Evolutionary conservation across 805 yeast genomes (phyloP).

Genomic region (Kuraishia ogatae): DNA sequence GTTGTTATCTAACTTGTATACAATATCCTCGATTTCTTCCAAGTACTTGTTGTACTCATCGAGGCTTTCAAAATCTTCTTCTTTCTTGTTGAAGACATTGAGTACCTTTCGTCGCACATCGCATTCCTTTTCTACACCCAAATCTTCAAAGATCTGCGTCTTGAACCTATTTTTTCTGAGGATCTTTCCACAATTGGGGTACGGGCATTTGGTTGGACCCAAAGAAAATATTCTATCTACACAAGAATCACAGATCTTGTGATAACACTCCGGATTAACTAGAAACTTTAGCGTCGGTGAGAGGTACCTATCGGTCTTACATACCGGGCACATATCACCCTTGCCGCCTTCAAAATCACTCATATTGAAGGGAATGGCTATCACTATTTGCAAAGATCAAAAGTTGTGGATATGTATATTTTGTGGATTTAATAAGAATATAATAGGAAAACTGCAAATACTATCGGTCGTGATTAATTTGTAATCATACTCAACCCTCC

Average conservation of each 20-base stretch:
- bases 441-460: too few relatives aligned
- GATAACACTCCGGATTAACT: constrained; percentile 96
- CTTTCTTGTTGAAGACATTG: constrained; percentile 71
- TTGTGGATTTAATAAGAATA: too few relatives aligned
- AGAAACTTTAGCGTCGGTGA: constrained; percentile 90
- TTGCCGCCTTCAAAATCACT: background rate
- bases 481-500: too few relatives aligned
- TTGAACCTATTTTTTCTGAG: constrained; percentile 85
- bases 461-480: too few relatives aligned
- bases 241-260: constrained; percentile 93
- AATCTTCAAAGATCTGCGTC: constrained; percentile 87
- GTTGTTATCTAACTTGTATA: constrained; percentile 67
- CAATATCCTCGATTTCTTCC: constrained; percentile 74
- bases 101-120: constrained; percentile 78
- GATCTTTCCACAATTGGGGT: constrained; percentile 81
- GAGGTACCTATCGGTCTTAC: constrained; percentile 89
- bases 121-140: constrained; percentile 83
- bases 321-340: constrained; percentile 65
- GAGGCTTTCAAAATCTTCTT: constrained; percentile 57
- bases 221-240: constrained; percentile 89
- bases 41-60: constrained; percentile 67
- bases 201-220: constrained; percentile 98
- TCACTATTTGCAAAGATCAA: background rate
- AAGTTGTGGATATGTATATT: background rate
- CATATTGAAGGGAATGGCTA: background rate